A percentile compares a stretch with the other conserved stretches of the same genome.
Conservation (phyloP, 176 grass and related monocot species). For the Zoysia pacifica region DNA sequence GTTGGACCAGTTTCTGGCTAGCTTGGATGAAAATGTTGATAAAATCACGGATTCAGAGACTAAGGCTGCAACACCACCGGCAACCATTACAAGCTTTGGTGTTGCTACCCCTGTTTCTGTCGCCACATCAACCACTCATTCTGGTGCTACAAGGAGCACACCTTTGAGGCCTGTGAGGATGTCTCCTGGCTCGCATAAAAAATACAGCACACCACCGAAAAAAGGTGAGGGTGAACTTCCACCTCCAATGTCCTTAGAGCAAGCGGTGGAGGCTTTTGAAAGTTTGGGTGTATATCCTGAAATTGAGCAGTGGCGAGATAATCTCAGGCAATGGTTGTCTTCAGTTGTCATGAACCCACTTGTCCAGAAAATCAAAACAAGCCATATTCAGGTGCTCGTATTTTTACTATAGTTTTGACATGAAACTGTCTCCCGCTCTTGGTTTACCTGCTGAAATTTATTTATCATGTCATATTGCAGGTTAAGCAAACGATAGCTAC, state of each 20-base stretch:
- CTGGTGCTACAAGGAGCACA: slow-evolving; percentile 73
- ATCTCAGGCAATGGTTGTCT: slow-evolving; percentile 95
- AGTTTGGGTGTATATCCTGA: slow-evolving; percentile 81
- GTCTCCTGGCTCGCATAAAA: slow-evolving; percentile 87
- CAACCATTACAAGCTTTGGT: slow-evolving; percentile 53
- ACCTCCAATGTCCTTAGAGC: slow-evolving; percentile 87
- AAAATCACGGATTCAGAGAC: slow-evolving; percentile 56
- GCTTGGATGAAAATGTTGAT: slow-evolving; percentile 71
- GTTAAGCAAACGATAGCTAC: slow-evolving; percentile 76
- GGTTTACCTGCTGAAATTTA: slow-evolving; percentile 14
- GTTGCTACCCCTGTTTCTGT: slow-evolving; percentile 69
- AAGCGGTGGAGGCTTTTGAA: slow-evolving; percentile 69
- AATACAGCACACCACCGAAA: slow-evolving; percentile 74
- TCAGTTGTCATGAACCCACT: slow-evolving; percentile 81
- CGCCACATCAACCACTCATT: slow-evolving; percentile 56
- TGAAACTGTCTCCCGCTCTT: slow-evolving; percentile 2
- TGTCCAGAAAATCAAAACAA: slow-evolving; percentile 76
- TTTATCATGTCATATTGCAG: slow-evolving; percentile 49
- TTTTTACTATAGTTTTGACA: slow-evolving; percentile 22
- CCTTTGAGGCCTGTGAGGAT: slow-evolving; percentile 84
- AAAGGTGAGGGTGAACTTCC: slow-evolving; percentile 92
- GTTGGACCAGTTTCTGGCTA: slow-evolving; percentile 78
- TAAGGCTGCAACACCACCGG: slow-evolving; percentile 61
- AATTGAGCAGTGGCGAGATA: slow-evolving; percentile 86
- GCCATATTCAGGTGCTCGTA: slow-evolving; percentile 72